Base-by-base conservation (phyloP, 2,329 filamentous ascomycete genomes). In the Aspergillus novoparasiticus region DNA sequence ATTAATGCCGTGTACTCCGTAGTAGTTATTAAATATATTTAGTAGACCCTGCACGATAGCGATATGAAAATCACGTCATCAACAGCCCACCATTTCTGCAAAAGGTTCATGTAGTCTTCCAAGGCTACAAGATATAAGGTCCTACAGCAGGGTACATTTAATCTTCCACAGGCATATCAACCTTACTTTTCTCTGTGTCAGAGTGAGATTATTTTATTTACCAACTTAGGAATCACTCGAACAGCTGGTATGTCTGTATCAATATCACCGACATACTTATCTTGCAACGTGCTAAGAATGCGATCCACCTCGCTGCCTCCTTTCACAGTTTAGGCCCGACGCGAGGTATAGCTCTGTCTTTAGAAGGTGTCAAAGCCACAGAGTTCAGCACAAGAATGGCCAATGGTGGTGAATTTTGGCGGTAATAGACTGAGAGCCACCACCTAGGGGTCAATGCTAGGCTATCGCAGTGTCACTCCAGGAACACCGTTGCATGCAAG, bases 241-340 rank as follows among this genome's bases (percentile, higher is more conserved):
- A 83, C 66, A 0, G 75, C 78, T 16, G 80, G 80, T 11, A 81
- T 78, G 12, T 81, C 81, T 0, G 80, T 83, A 3, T 81, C 81
- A 41, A 83, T 74, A 48, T 82, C 71, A 4, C 71, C 81, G 4
- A 83, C 78, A 11, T 69, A 71, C 62, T 81, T 82, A n/a, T 73
- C 76, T 1, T 60, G 19, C 4, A 67, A 56, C 8, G 32, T 36
- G 19, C 21, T 41, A 12, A 64, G 32, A 1, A 6, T 9, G 6
- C 55, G 65, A 5, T 55, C 16, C 12, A 48, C 30, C 4, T 60
- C 55, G 2, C 54, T 59, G 5, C 63, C 65, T 10, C 60, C 58
- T 1, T 63, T 65, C n/a, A 26, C 39, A 1, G 64, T 60, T 45
- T 68, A 62, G 6, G 71, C 68, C 72, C 72, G 76, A 4, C 68